phyloP scores from a whole-genome alignment of 441 rosid species.

The Pelargonium fulgidum region DNA sequence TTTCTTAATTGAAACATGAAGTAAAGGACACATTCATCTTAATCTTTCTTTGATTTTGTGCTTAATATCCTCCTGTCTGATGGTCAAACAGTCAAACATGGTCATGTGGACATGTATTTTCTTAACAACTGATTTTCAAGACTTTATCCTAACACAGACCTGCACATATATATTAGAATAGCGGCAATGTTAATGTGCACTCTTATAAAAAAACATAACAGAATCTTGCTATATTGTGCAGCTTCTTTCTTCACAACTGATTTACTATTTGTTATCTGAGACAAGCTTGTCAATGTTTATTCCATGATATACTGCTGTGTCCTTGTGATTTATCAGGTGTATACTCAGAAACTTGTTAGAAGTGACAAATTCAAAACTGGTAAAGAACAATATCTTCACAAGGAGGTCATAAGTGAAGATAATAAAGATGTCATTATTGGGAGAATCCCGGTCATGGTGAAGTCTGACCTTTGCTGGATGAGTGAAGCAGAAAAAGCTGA shows the following conservation, averaged over 20 bases:
- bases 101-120: not conserved
- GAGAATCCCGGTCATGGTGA: constrained; percentile 89
- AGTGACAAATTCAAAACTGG: constrained; percentile 89
- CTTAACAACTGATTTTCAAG: not conserved
- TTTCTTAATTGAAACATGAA: not conserved
- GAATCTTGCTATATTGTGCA: too few relatives aligned
- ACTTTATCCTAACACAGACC: not conserved
- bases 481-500: constrained; percentile 47
- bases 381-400: constrained; percentile 42
- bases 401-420: constrained; percentile 31
- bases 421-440: constrained; percentile 53
- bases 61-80: too few relatives aligned
- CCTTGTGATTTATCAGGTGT: constrained; percentile 42
- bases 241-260: too few relatives aligned
- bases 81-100: too few relatives aligned
- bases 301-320: constrained; percentile 5
- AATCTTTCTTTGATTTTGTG: too few relatives aligned
- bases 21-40: too few relatives aligned
- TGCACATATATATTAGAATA: not conserved
- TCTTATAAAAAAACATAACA: too few relatives aligned
- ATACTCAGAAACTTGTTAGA: constrained; percentile 33
- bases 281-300: not conserved
- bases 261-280: not conserved
- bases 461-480: constrained; percentile 80
- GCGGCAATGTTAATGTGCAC: not conserved